Percentiles rank a stretch among this genome's conserved stretches.
These are phyloP conservation scores for Torrubiella hemipterigena DNA, from an alignment of 2,329 filamentous ascomycete genomes.

Conservation along the genomic window DNA sequence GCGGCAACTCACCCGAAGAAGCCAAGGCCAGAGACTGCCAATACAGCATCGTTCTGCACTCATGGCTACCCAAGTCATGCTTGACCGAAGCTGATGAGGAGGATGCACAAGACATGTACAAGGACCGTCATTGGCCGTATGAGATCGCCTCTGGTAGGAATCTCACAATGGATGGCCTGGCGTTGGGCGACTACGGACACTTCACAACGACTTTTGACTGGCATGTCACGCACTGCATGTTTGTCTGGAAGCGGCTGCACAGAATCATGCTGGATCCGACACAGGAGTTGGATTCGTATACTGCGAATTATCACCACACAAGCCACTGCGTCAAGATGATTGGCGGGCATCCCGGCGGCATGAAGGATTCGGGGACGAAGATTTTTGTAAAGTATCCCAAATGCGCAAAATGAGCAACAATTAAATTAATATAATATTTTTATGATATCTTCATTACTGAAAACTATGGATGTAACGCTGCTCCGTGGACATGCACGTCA, in stretches of 20 bases:
- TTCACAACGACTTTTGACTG: constrained; percentile 11
- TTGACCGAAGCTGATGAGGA: constrained; percentile 10
- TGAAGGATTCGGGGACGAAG: constrained; percentile 10
- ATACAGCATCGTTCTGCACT: constrained; percentile 11
- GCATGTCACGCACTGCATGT: constrained; percentile 12
- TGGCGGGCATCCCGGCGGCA: constrained; percentile 5
- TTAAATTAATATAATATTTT: background rate
- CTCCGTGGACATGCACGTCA: constrained; percentile 7
- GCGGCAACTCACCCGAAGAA: constrained; percentile 10
- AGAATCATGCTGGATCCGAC: constrained; percentile 8
- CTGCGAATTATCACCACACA: constrained; percentile 10
- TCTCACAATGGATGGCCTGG: constrained; percentile 9
- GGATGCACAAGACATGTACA: constrained; percentile 13
- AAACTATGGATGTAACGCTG: constrained; percentile 5
- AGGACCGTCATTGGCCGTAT: constrained; percentile 8
- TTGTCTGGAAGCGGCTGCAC: constrained; percentile 12
- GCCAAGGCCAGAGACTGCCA: constrained; percentile 7
- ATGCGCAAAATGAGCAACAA: constrained; percentile 6
- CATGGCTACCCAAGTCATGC: constrained; percentile 11
- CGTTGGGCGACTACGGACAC: constrained; percentile 8
- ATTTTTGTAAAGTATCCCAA: constrained; percentile 11
- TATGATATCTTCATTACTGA: background rate
- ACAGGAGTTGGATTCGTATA: constrained; percentile 10
- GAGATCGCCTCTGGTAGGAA: constrained; percentile 6
- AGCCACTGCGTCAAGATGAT: constrained; percentile 12